Evolutionary conservation across 2,329 filamentous ascomycete species (phyloP), one percentile per base, ranked within the genome.

Genomic region (Lasiodiplodia theobromae): DNA sequence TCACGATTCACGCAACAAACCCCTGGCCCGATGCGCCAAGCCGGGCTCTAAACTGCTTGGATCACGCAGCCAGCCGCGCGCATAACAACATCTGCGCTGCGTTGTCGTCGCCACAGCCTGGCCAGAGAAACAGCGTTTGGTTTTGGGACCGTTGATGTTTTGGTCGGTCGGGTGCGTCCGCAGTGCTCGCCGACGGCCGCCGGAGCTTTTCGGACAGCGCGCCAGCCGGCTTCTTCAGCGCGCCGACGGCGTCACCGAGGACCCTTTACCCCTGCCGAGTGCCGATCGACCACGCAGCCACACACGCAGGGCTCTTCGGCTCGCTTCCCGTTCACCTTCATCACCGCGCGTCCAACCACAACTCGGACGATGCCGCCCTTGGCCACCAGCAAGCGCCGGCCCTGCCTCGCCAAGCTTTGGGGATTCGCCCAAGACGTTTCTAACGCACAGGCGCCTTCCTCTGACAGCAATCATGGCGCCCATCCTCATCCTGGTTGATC

Each of bases 341-440:
- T 62, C 57, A 28, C 5, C 21, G 18, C 57, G 14, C 57, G 40
- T 28, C 60, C 60, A 63, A 63, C 60, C 60, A 52, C 60, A 23
- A n/a, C 5, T 18, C 11, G 40, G 40, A 3, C 7, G 5, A 18
- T 28, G 58, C 40, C 58, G 40, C 25, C 4, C 44, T 63, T 63
- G 60, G 44, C 60, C 34, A 11, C n/a, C 8, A n/a, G 7, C 57
- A 62, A 49, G 57, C 57, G 57, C 57, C 40, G 23, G 16, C 12
- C 44, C 11, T 51, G 28, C 58, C 28, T 28, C 31, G 60, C 60
- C 60, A 63, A 63, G 60, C 60, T 63, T 63, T 51, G 23, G 18
- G 40, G 28, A 63, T 52, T 31, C 44, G 47, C 58, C 58, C 58
- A 44, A 63, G 51, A 63, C 58, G 58, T 63, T 63, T 63, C 58